phyloP scores from a whole-genome alignment of 78 protist species.

The Capsaspora owczarzaki region DNA sequence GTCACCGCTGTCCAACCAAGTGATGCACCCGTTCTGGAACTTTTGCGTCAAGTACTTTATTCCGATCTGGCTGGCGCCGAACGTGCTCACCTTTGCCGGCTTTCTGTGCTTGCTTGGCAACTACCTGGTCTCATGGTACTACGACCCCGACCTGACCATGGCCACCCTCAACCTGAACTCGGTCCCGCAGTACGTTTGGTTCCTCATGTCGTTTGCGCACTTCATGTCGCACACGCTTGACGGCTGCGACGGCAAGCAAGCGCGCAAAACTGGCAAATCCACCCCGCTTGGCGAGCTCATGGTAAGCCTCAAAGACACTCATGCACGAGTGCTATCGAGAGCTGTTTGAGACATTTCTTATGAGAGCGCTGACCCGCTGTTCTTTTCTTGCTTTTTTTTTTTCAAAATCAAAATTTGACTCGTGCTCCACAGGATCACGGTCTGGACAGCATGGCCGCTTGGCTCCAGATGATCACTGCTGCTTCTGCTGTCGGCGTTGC shows the following conservation, averaged over 20 bases:
- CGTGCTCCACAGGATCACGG: conserved; percentile 31
- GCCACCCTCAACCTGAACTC: background rate
- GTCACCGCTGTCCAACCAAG: background rate
- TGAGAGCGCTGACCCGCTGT: too few relatives aligned
- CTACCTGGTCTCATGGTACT: background rate
- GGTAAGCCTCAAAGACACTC: conserved; percentile 7
- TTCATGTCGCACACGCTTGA: conserved; percentile 43
- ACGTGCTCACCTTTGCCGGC: background rate
- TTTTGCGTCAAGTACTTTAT: background rate
- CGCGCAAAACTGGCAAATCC: conserved; percentile 36
- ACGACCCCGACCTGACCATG: background rate
- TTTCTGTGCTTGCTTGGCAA: background rate
- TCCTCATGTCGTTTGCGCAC: background rate
- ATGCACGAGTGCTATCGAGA: too few relatives aligned
- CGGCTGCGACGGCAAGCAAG: conserved; percentile 54
- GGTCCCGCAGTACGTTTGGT: background rate
- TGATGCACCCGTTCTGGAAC: conserved; percentile 6
- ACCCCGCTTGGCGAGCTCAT: conserved; percentile 53
- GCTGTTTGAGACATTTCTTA: too few relatives aligned
- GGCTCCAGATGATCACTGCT: background rate
- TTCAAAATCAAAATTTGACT: background rate
- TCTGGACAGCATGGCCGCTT: background rate
- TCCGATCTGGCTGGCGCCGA: conserved; percentile 2
- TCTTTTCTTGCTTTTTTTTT: too few relatives aligned
- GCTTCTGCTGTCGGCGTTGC: background rate